Evolutionary conservation across 176 grass and related monocot genomes (phyloP), one percentile per base, ranked within the genome.

Genomic region (Carex myosuroides): DNA sequence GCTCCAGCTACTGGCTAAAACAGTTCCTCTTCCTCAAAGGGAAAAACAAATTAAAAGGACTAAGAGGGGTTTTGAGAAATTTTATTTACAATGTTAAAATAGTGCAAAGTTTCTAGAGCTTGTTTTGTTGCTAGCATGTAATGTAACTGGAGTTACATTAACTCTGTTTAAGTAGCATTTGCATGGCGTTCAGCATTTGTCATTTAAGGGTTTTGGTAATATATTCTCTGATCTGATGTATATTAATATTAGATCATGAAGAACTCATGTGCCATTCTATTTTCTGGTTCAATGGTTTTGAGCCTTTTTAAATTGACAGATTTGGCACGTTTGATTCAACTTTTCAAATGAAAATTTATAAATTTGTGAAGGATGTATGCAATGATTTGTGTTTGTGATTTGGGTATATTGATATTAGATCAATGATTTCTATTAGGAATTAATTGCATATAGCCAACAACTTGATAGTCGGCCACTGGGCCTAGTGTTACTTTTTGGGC

Each of bases 61-160:
- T 53, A 68, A 65, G 16, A 48, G 61, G 59, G 57, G 41, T 68
- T 82, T 83, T 83, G 80, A 75, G 41, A 46, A 52, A 55, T 32
- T 60, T 64, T 64, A 68, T 53, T 44, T 30, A 17, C 42, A 68
- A 30, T 66, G 42, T 16, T 29, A 26, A 26, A 64, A 64, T 64
- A 32, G 62, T 64, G 22, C 8, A 42, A 69, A 83, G n/a, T 13
- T 52, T 83, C 48, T 83, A 68, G 58, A 68, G 81, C 64, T 55
- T 68, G 6, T 67, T 53, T 83, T 83, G 81, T 69, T 83, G 48
- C 13, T 83, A 56, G 58, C 22, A 66, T 83, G 61, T 83, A 55
- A 68, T 64, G 58, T 69, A 66, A 53, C 44, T 20, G 58, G 58
- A 83, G 81, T 69, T 66, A 21, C 44, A 69, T 83, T 57, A 33